A percentile compares a stretch with the other conserved stretches of the same genome.
Evolutionary conservation across 2,329 filamentous ascomycete species (phyloP).

Genomic region (Cylindrodendrum hubeiense): DNA sequence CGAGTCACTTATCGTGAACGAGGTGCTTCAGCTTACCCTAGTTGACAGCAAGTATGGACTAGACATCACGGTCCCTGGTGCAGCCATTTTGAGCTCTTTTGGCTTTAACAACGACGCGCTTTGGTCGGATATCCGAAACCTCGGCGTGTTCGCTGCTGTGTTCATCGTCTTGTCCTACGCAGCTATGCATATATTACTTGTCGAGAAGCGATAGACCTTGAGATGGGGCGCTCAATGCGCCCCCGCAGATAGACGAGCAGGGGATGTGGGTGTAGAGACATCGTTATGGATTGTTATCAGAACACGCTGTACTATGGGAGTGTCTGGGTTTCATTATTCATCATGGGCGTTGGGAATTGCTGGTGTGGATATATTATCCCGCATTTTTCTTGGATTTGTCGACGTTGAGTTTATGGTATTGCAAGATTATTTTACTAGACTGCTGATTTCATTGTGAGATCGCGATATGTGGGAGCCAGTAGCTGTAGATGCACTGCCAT

Average conservation of each 20-base stretch:
- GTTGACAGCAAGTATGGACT: slow-evolving; percentile 96
- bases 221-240: background rate
- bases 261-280: slow-evolving; percentile 4
- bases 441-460: background rate
- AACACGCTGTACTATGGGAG: slow-evolving; percentile 5
- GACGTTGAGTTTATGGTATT: background rate
- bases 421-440: background rate
- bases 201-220: slow-evolving; percentile 75
- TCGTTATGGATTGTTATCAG: background rate
- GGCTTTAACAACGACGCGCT: slow-evolving; percentile 91
- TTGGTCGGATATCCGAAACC: slow-evolving; percentile 85
- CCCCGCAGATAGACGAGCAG: slow-evolving; percentile 12
- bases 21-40: slow-evolving; percentile 89
- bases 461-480: background rate
- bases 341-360: slow-evolving; percentile 18
- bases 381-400: slow-evolving; percentile 12
- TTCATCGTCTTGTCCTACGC: slow-evolving; percentile 91
- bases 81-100: slow-evolving; percentile 93
- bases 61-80: slow-evolving; percentile 95
- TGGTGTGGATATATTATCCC: background rate
- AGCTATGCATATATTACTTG: slow-evolving; percentile 92
- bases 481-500: background rate
- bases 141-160: slow-evolving; percentile 83
- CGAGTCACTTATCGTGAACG: slow-evolving; percentile 96
- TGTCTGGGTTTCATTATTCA: slow-evolving; percentile 10